Evolutionary conservation across 2,329 filamentous ascomycete genomes (phyloP), one percentile per base, ranked within the genome.

Genomic region (Aspergillus clavatus): DNA sequence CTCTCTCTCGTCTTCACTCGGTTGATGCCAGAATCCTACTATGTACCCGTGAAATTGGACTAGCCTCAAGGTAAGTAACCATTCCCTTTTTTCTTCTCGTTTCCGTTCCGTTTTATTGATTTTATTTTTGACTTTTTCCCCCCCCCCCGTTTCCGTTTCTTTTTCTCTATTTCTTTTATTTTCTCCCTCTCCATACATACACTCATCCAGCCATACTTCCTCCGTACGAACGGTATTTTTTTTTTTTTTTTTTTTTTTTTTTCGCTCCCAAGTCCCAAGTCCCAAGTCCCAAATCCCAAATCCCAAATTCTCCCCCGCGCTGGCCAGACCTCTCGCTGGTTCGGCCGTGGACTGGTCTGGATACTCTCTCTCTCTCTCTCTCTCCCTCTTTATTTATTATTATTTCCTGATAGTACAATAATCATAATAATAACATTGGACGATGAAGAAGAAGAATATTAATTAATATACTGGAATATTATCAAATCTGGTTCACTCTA

Each of bases 271-370:
- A 31, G n/a, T 14, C 28, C 28, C n/a, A 31, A 14, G n/a, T n/a
- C 12, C 5, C n/a, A 31, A 8, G 3, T 16, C n/a, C 29, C 29
- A 33, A 33, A 33, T 33, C 18, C 18, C 29, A n/a, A n/a, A 28
- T 21, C 31, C 28, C 26, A 21, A 19, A 26, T 36, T 41, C 43
- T 40, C 52, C 53, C 53, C 53, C 52, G 53, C 53, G 52, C 48
- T 56, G 53, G 53, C 53, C 47, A 55, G 53, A 50, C 45, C 50
- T 27, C 36, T 42, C 50, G 42, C 42, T 50, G 29, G 28, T 8
- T 16, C 18, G 18, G 7, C 37, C 37, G 37, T 26, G 45, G 50
- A 52, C 44, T 44, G 47, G 48, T 51, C 51, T 51, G 48, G 51
- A 48, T 53, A 47, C 45, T 46, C 43, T 46, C 48, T 45, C 48